A percentile compares a stretch with the other conserved stretches of the same genome.
Conservation (phyloP, 73 alveolate species). For the Tetrahymena elliotti region DNA sequence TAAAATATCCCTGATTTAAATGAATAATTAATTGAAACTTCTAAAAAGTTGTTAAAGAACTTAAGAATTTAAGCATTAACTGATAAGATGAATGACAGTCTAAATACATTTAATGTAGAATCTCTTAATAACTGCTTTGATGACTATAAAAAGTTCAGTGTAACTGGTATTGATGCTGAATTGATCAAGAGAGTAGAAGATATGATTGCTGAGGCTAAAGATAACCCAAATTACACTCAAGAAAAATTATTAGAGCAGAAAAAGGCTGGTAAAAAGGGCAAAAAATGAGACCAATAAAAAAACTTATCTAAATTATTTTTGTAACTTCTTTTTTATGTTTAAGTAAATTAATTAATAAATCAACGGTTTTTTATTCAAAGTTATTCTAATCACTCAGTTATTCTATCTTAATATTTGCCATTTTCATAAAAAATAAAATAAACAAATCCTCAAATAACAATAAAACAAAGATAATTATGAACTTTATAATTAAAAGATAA, state of each 20-base stretch:
- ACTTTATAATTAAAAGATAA: too few relatives aligned
- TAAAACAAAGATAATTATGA: too few relatives aligned
- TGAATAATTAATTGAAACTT: conserved; percentile 7
- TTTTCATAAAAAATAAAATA: too few relatives aligned
- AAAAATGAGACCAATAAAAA: neutral
- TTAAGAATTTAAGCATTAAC: conserved; percentile 10
- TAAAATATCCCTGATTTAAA: conserved; percentile 2
- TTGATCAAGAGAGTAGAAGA: conserved; percentile 28
- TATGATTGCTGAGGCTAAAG: conserved; percentile 36
- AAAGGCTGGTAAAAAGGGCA: conserved; percentile 26
- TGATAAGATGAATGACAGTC: conserved; percentile 17
- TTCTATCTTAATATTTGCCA: too few relatives aligned
- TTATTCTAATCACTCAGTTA: too few relatives aligned
- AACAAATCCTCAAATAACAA: too few relatives aligned
- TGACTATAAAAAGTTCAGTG: conserved; percentile 6
- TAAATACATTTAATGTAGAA: conserved; percentile 19
- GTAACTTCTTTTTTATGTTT: too few relatives aligned
- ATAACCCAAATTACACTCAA: conserved; percentile 14
- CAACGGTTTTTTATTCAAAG: too few relatives aligned
- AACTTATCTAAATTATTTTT: too few relatives aligned
- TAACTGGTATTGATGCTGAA: conserved; percentile 32
- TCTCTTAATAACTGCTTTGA: conserved; percentile 17
- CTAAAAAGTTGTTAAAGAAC: conserved; percentile 22
- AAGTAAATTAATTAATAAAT: too few relatives aligned
- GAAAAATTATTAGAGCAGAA: conserved; percentile 35